phyloP scores from a whole-genome alignment of 2,329 filamentous ascomycete species.

The Talaromyces sp. region DNA sequence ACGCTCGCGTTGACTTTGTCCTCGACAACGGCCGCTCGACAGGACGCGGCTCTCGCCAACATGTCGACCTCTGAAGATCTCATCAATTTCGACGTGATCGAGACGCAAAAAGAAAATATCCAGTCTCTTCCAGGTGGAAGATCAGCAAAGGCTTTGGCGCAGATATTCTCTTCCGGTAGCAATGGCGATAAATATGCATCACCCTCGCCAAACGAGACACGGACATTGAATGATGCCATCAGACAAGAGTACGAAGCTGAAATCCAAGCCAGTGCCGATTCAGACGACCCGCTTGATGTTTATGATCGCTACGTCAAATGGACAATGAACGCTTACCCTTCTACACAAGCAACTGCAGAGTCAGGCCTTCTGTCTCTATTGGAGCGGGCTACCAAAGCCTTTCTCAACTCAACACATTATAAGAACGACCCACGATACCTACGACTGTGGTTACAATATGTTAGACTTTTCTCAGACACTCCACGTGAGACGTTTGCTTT shows the following conservation, averaged over 20 bases:
- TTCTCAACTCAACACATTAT: slow-evolving; percentile 80
- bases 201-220: slow-evolving; percentile 65
- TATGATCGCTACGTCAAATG: slow-evolving; percentile 97
- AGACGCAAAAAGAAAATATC: slow-evolving; percentile 96
- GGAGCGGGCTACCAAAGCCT: slow-evolving; percentile 86
- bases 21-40: neutral
- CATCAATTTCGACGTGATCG: slow-evolving; percentile 79
- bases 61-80: slow-evolving; percentile 40
- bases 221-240: slow-evolving; percentile 71
- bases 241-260: slow-evolving; percentile 84
- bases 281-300: slow-evolving; percentile 89
- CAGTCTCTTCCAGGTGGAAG: slow-evolving; percentile 82
- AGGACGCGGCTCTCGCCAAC: slow-evolving; percentile 22
- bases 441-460: slow-evolving; percentile 90
- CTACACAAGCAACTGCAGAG: slow-evolving; percentile 82
- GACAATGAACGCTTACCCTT: slow-evolving; percentile 92
- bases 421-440: slow-evolving; percentile 93
- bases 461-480: slow-evolving; percentile 86
- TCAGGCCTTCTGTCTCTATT: slow-evolving; percentile 86
- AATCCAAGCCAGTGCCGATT: slow-evolving; percentile 70
- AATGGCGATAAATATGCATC: slow-evolving; percentile 49
- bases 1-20: neutral
- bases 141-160: slow-evolving; percentile 81
- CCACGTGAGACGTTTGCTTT: slow-evolving; percentile 91
- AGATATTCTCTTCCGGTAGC: slow-evolving; percentile 55